phyloP scores from a whole-genome alignment of 306 rosid genomes.

The Betula pendula region DNA sequence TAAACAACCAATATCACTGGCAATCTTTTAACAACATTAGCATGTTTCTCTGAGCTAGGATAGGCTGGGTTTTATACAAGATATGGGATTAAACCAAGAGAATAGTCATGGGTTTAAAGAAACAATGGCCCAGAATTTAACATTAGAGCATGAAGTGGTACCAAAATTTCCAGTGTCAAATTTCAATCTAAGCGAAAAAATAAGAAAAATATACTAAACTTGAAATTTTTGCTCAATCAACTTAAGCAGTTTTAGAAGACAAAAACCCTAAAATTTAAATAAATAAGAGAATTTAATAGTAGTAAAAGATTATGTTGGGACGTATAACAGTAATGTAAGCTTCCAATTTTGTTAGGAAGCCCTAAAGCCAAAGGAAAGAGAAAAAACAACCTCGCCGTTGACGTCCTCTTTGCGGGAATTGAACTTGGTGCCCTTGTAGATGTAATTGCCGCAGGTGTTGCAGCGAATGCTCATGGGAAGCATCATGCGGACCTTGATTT shows the following conservation, averaged over 20 bases:
- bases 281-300: not conserved
- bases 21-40: not conserved
- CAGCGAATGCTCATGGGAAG: constrained; percentile 98
- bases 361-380: not conserved
- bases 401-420: constrained; percentile 60
- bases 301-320: no score
- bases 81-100: not conserved
- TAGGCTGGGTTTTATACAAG: not conserved
- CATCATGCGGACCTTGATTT: constrained; percentile 96
- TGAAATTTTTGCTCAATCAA: not conserved
- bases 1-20: not conserved
- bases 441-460: constrained; percentile 73
- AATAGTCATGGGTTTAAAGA: not conserved
- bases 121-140: not conserved
- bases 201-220: not conserved
- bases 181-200: not conserved
- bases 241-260: not conserved
- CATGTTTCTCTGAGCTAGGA: not conserved
- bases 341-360: not conserved
- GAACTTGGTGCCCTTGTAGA: constrained; percentile 62
- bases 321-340: not conserved
- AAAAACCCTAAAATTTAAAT: not conserved
- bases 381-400: constrained; percentile 34
- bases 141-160: not conserved
- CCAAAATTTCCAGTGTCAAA: not conserved